These are phyloP conservation scores for Saccharomycopsis oosterbeekiorum DNA, from an alignment of 805 yeast genomes.

Conservation along the genomic window DNA sequence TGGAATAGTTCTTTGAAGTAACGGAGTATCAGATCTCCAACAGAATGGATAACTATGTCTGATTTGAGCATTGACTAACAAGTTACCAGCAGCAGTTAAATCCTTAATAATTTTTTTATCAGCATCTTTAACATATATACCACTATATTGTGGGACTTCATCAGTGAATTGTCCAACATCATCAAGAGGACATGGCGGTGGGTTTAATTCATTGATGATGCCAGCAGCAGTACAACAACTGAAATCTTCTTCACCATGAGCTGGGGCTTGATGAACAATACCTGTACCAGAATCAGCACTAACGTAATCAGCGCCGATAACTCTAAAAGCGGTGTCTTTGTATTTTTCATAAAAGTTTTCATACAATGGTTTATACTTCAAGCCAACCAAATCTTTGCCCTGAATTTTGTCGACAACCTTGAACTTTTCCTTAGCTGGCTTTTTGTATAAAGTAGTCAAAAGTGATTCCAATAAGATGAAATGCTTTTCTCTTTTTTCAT, in stretches of 20 bases:
- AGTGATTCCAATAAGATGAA: conserved; percentile 80
- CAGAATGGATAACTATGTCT: conserved; percentile 98
- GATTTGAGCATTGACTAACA: conserved; percentile 71
- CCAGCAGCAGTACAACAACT: conserved; percentile 69
- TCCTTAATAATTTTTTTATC: conserved; percentile 83
- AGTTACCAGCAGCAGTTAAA: conserved; percentile 65
- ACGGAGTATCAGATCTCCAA: conserved; percentile 99
- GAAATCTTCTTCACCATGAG: conserved; percentile 98
- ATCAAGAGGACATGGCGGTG: conserved; percentile 92
- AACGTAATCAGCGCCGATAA: conserved; percentile 75
- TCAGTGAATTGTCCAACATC: conserved; percentile 78
- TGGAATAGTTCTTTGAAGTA: conserved; percentile 92
- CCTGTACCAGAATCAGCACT: conserved; percentile 97
- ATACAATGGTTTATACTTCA: conserved; percentile 74
- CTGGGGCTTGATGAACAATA: conserved; percentile 96
- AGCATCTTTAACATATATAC: conserved; percentile 89
- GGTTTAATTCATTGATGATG: conserved; percentile 53
- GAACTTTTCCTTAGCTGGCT: conserved; percentile 84
- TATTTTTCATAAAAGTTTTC: conserved; percentile 69
- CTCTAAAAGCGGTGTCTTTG: conserved; percentile 72
- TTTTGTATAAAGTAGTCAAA: conserved; percentile 79
- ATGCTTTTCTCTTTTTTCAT: conserved; percentile 74
- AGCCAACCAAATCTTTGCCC: conserved; percentile 75
- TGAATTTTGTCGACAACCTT: conserved; percentile 69
- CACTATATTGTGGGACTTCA: conserved; percentile 66